Evolutionary conservation across 352 stramenopile species (phyloP), one percentile per base, ranked within the genome.

Genomic region (Phytopythium cucurbitacearum): DNA sequence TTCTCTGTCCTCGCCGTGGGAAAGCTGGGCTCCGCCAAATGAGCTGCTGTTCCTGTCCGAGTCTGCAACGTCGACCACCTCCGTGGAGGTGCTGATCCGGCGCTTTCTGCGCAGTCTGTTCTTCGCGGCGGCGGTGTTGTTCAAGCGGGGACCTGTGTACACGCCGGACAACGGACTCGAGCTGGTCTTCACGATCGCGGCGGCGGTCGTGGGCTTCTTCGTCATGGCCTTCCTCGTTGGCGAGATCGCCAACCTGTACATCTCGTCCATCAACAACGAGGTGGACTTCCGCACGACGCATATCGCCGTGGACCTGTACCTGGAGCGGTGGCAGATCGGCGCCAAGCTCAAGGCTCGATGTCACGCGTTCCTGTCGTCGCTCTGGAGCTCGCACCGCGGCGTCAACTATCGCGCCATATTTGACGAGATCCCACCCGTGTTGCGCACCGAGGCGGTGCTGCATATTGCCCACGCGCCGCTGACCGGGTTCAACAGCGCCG

Each of bases 231-330:
- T 79, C 46, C 74, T 87, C 59, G 71, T 87, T 43, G 62, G 68
- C 3, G 71, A 85, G 44, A 62, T 79, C 35, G 67, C 73, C 0
- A 81, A 71, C 9, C 33, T 87, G 11, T 85, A 84, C 65, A 49
- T 71, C 0, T 83, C 68, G 16, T 80, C 69, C 57, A 82, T 75
- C 48, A 71, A 71, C 59, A 80, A 85, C 56, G 71, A 87, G 49
- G 73, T 87, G 9, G 67, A 83, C 46, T 87, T 87, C 47, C 73
- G 73, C 11, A 77, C 80, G 36, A 73, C 76, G 33, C 71, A 87
- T 47, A 76, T 83, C 34, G 71, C 74, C 4, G 71, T 85, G 4
- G 60, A 73, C 40, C 42, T 71, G 15, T 87, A 84, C 48, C 43
- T 87, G 1, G 62, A 71, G 11, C 73, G 73, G 3, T 76, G 67